Base-by-base conservation (phyloP, 768 basidiomycete species). In the Amanita inopinata region DNA sequence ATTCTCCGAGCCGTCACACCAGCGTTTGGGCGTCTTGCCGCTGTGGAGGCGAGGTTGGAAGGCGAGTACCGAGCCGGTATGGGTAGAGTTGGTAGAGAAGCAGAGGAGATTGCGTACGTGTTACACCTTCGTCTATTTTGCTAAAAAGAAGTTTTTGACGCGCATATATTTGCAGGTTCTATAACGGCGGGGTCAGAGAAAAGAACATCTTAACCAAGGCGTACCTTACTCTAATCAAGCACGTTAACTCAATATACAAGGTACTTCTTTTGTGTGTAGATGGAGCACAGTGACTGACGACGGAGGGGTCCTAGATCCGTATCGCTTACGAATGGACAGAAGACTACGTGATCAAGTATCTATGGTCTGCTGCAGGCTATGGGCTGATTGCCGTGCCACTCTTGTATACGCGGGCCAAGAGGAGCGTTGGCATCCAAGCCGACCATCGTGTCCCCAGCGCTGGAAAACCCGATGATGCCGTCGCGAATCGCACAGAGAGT, bases 251-350 rank as follows among this genome's bases (percentile, higher is more conserved):
- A 0, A 90, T 97, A 35, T 93, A 89, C 68, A 90, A 88, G 72
- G 84, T 79, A 43, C 17, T 64, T 40, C 11, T 8, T 24, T 14
- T 9, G 39, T 24, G 31, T 25, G 5, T 24, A 15, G 40, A 30
- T 15, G 11, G 11, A 5, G 14, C 3, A 24, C 33, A 34, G 35
- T 30, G 23, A 36, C 38, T 38, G 7, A 37, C 40, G 12, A 33
- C n/a, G n/a, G n/a, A n/a, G n/a, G n/a, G n/a, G n/a, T n/a, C n/a
- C n/a, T 47, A 88, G 84, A 87, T 90, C 40, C 81, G 90, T 11
- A 88, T 93, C 35, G 83, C 83, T 1, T 93, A 89, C 54, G 88
- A 80, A 63, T 96, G 87, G 92, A 96, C 88, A 0, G 93, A 96
- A 56, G 93, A 96, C 64, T 92, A 89, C 51, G 84, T 96, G 14